phyloP scores from a whole-genome alignment of 176 grass and related monocot genomes.

The Aegilops speltoides region DNA sequence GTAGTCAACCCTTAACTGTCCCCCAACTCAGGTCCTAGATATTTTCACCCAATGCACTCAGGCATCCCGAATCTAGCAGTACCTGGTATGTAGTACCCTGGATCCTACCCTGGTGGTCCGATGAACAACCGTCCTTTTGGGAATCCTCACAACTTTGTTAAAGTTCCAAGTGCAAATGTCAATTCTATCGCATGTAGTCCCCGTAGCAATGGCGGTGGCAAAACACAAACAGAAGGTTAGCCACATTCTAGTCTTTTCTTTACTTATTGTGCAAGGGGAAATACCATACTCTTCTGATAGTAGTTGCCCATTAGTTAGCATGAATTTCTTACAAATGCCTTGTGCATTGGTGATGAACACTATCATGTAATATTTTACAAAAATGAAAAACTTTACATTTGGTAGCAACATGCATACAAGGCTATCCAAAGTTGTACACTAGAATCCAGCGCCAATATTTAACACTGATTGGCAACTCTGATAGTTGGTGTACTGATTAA shows the following conservation, averaged over 20 bases:
- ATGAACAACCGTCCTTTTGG: conserved; percentile 51
- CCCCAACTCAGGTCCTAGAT: conserved; percentile 57
- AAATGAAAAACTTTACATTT: not conserved
- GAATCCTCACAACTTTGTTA: conserved; percentile 48
- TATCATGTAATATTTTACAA: not conserved
- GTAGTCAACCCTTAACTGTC: conserved; percentile 71
- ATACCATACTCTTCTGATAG: not conserved
- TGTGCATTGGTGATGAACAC: not conserved
- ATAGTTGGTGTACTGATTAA: not conserved
- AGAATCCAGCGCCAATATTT: not conserved
- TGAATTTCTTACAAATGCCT: not conserved
- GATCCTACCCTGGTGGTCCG: conserved; percentile 55
- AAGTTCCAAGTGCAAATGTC: conserved; percentile 46
- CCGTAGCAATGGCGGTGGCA: conserved; percentile 42
- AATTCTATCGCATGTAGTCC: conserved; percentile 45
- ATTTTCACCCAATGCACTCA: conserved; percentile 69
- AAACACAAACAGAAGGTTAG: conserved; percentile 74
- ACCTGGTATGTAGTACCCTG: conserved; percentile 61
- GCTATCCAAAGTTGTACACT: not conserved
- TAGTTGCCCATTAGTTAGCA: conserved; percentile 13
- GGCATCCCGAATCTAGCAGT: conserved; percentile 57
- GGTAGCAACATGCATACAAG: not conserved
- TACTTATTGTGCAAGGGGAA: not conserved
- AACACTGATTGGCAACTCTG: not conserved
- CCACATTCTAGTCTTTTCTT: not conserved